phyloP scores from a whole-genome alignment of 768 basidiomycete genomes.

The Agrocybe praecox region DNA sequence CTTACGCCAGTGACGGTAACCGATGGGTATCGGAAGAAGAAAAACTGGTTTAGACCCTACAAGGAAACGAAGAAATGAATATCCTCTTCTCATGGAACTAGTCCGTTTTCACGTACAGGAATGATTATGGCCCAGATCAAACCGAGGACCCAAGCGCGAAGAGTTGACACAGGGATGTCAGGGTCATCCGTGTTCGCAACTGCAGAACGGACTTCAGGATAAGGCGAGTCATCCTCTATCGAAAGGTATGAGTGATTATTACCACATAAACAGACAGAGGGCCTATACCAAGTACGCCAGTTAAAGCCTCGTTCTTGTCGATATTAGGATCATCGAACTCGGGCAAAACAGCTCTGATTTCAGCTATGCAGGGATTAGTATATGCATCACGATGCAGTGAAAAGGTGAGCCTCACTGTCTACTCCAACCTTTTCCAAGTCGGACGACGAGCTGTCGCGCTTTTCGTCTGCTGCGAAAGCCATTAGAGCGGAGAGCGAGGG shows the following conservation, averaged over 20 bases:
- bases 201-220: constrained; percentile 72
- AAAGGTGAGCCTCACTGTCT: constrained; percentile 19
- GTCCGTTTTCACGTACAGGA: constrained; percentile 34
- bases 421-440: constrained; percentile 32
- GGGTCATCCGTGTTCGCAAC: constrained; percentile 75
- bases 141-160: constrained; percentile 77
- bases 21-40: constrained; percentile 75
- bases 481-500: constrained; percentile 27
- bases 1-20: constrained; percentile 57
- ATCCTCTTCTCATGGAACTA: background rate
- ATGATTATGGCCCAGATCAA: constrained; percentile 67
- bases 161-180: constrained; percentile 57
- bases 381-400: background rate
- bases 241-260: constrained; percentile 2
- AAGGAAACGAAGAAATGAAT: background rate
- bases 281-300: constrained; percentile 44
- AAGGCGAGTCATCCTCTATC: constrained; percentile 67
- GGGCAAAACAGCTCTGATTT: constrained; percentile 28
- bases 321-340: constrained; percentile 60
- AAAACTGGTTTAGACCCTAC: constrained; percentile 70
- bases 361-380: constrained; percentile 17
- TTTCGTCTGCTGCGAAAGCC: constrained; percentile 30
- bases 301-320: constrained; percentile 46
- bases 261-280: constrained; percentile 4
- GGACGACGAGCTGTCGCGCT: constrained; percentile 25